Conservation (phyloP, 768 basidiomycete genomes). For the Xerocomellus amylosporus region DNA sequence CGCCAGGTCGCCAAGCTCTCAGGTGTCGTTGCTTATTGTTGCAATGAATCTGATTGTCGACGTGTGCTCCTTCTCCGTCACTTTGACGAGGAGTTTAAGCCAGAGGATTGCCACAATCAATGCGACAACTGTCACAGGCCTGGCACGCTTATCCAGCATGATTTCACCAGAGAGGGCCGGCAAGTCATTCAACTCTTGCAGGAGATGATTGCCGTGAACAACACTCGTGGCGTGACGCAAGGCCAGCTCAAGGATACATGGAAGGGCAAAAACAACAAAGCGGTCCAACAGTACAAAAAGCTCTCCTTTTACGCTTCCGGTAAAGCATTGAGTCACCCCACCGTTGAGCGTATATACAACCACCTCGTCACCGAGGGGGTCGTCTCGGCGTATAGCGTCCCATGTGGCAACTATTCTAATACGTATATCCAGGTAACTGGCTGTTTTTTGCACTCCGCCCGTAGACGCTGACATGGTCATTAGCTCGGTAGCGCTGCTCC, state of each 20-base stretch:
- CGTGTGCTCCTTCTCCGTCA: constrained; percentile 84
- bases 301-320: constrained; percentile 56
- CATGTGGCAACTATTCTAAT: constrained; percentile 47
- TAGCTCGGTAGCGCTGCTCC: constrained; percentile 21
- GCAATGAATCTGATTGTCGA: constrained; percentile 81
- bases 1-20: constrained; percentile 63
- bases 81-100: constrained; percentile 81
- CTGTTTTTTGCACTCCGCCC: not conserved
- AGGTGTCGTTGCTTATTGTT: constrained; percentile 76
- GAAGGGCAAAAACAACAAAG: constrained; percentile 54
- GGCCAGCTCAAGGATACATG: constrained; percentile 59
- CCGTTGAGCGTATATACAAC: constrained; percentile 65
- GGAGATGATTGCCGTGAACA: constrained; percentile 40
- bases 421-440: constrained; percentile 50
- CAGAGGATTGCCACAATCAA: constrained; percentile 55
- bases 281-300: constrained; percentile 44
- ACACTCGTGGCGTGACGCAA: constrained; percentile 54
- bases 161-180: constrained; percentile 61
- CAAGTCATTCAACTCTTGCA: constrained; percentile 59
- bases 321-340: constrained; percentile 45
- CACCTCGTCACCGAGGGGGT: constrained; percentile 50
- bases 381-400: constrained; percentile 46
- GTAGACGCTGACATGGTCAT: not conserved
- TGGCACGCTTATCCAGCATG: constrained; percentile 42
- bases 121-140: constrained; percentile 83